Evolutionary conservation across 2,329 filamentous ascomycete species (phyloP).

Genomic region (Neonectria punicea): DNA sequence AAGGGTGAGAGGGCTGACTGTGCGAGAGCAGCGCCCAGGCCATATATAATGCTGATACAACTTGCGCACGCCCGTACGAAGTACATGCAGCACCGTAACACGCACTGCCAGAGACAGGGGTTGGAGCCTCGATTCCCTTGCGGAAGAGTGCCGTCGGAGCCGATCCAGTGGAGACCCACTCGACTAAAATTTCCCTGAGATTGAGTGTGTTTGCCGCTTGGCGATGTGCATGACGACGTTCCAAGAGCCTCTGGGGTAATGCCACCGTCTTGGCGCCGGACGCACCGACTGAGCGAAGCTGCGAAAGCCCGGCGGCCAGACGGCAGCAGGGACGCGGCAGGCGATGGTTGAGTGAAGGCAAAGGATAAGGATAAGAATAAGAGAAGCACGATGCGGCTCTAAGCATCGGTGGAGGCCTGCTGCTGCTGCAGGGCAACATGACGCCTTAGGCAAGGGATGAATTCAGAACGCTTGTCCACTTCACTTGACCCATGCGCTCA

Average conservation of each 20-base stretch:
- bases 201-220: conserved; percentile 47
- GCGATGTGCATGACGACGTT: conserved; percentile 45
- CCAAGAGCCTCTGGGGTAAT: conserved; percentile 28
- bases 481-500: conserved; percentile 45
- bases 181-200: conserved; percentile 45
- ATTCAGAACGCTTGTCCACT: conserved; percentile 45
- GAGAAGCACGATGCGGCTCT: conserved; percentile 1
- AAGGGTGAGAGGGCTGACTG: conserved; percentile 7
- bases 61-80: conserved; percentile 27
- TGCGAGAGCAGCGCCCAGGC: conserved; percentile 29
- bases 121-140: conserved; percentile 42
- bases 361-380: background rate
- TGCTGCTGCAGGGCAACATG: background rate
- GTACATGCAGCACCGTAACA: conserved; percentile 37
- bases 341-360: background rate
- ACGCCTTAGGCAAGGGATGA: conserved; percentile 28
- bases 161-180: conserved; percentile 45
- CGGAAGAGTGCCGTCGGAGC: conserved; percentile 43
- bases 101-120: conserved; percentile 40
- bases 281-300: background rate
- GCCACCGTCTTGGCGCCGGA: conserved; percentile 22
- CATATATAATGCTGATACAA: conserved; percentile 43
- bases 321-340: background rate
- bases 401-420: conserved; percentile 1
- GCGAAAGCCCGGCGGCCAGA: background rate